phyloP scores from a whole-genome alignment of 345 rosid species.

The Clausena lansium region DNA sequence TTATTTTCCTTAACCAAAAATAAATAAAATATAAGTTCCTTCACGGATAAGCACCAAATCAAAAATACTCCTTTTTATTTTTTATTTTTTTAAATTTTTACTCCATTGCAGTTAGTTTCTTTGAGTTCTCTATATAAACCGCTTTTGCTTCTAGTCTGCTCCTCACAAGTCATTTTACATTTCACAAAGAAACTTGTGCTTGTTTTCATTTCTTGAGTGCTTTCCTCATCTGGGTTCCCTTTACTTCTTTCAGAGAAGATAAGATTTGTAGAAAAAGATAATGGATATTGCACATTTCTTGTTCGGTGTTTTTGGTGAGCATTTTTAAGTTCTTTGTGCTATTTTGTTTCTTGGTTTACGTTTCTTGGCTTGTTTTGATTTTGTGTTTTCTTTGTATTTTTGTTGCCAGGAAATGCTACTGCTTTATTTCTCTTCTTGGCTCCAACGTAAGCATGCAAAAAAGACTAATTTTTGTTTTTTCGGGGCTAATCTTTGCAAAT shows the following conservation, averaged over 20 bases:
- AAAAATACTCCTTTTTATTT: too few relatives aligned
- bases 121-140: constrained; percentile 27
- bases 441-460: constrained; percentile 56
- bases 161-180: neutral
- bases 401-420: constrained; percentile 89
- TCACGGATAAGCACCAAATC: constrained; percentile 9
- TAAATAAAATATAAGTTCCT: neutral
- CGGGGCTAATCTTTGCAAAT: neutral
- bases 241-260: neutral
- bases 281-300: constrained; percentile 73
- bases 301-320: constrained; percentile 87
- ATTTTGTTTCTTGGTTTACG: neutral
- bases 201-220: neutral
- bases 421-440: constrained; percentile 93
- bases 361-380: constrained; percentile 2
- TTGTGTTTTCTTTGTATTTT: neutral
- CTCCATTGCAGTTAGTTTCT: constrained; percentile 9
- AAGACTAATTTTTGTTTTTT: neutral
- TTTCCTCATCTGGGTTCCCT: neutral
- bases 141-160: neutral
- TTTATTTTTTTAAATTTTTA: too few relatives aligned
- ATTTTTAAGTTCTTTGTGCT: neutral
- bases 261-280: neutral
- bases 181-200: neutral
- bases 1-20: neutral